These are phyloP conservation scores for Trypanosoma caninum DNA, from an alignment of 208 protist species.

Conservation along the genomic window DNA sequence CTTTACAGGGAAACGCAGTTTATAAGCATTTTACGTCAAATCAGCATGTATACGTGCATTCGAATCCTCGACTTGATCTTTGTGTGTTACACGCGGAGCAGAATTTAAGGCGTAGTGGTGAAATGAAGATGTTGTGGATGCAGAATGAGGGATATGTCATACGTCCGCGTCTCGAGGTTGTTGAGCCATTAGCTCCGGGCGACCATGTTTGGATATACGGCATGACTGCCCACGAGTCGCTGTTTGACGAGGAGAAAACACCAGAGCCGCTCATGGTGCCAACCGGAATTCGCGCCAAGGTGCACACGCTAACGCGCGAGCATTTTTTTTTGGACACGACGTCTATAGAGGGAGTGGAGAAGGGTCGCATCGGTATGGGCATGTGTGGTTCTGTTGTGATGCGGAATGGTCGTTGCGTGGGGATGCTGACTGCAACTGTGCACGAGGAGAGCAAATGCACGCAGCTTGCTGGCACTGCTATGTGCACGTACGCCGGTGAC, in stretches of 20 bases:
- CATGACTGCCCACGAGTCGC: conserved; percentile 82
- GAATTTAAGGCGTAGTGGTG: conserved; percentile 81
- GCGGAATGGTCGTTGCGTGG: conserved; percentile 87
- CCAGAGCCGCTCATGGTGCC: conserved; percentile 89
- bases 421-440: conserved; percentile 90
- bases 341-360: conserved; percentile 62
- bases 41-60: conserved; percentile 87
- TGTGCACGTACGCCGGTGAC: conserved; percentile 84
- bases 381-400: conserved; percentile 90
- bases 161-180: conserved; percentile 75
- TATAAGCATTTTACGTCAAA: conserved; percentile 90
- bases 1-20: conserved; percentile 74
- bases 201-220: conserved; percentile 90
- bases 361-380: conserved; percentile 77
- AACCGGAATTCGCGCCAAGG: conserved; percentile 74
- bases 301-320: conserved; percentile 75
- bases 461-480: conserved; percentile 82
- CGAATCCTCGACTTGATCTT: conserved; percentile 82
- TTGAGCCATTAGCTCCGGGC: conserved; percentile 60
- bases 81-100: conserved; percentile 87
- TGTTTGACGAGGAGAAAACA: conserved; percentile 87
- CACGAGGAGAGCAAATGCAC: conserved; percentile 75
- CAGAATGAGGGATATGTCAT: conserved; percentile 88
- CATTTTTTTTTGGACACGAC: conserved; percentile 90
- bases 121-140: conserved; percentile 93